phyloP scores from a whole-genome alignment of 345 rosid species.

The Fremontodendron californicum region DNA sequence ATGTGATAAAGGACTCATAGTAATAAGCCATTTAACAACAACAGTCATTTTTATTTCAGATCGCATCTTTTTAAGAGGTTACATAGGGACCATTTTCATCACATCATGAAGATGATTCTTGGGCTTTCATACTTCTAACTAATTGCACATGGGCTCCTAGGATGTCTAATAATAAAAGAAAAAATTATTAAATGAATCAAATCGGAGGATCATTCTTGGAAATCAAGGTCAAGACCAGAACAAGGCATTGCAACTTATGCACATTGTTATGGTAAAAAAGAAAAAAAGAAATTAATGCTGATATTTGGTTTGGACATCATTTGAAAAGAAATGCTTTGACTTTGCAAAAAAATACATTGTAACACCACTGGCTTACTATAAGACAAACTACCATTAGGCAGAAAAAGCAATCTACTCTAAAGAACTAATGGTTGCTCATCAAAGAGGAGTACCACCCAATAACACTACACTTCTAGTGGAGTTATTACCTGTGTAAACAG shows the following conservation, averaged over 20 bases:
- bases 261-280: not conserved
- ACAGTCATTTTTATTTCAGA: not conserved
- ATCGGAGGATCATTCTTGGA: not conserved
- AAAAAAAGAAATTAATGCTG: not conserved
- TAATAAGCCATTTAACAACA: not conserved
- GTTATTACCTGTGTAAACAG: constrained; percentile 76
- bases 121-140: not conserved
- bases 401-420: not conserved
- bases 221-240: not conserved
- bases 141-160: not conserved
- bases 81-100: not conserved
- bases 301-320: not conserved
- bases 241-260: not conserved
- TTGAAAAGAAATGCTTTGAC: not conserved
- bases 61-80: not conserved
- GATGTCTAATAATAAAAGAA: constrained; percentile 1
- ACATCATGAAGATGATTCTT: constrained; percentile 1
- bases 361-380: not conserved
- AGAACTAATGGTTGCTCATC: not conserved
- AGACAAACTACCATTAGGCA: not conserved
- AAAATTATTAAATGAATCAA: not conserved
- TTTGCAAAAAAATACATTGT: not conserved
- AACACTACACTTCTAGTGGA: not conserved
- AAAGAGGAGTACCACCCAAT: not conserved
- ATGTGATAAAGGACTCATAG: not conserved